phyloP scores from a whole-genome alignment of 2,329 filamentous ascomycete genomes.

The Fusarium sterilihyphosum region DNA sequence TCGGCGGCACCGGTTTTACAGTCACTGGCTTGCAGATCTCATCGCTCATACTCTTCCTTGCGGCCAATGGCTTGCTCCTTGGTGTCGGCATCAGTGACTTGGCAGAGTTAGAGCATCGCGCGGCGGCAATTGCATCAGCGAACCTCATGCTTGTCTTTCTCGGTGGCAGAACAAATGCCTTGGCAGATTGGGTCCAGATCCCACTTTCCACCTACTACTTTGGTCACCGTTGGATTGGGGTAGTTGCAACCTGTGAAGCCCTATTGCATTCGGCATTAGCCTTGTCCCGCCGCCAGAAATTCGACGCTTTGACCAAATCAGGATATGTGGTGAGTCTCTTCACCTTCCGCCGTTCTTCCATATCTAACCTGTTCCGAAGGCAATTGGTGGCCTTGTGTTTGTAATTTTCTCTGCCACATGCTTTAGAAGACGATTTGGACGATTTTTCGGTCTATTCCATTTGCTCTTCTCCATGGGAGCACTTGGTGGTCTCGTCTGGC shows the following conservation, averaged over 20 bases:
- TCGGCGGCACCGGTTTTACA: not conserved
- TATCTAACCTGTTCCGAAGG: not conserved
- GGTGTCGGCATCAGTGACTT: not conserved
- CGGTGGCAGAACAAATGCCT: not conserved
- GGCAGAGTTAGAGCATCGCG: not conserved
- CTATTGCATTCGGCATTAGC: not conserved
- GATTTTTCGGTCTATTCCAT: not conserved
- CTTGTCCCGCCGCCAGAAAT: not conserved
- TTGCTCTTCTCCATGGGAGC: not conserved
- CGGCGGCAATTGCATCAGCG: not conserved
- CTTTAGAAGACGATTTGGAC: not conserved
- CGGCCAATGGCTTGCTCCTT: not conserved
- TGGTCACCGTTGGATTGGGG: not conserved
- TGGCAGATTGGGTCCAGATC: not conserved
- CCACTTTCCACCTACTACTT: not conserved
- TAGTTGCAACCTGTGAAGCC: not conserved
- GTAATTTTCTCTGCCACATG: not conserved
- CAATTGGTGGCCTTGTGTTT: not conserved
- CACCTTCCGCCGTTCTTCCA: not conserved
- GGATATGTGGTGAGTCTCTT: not conserved
- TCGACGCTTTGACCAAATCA: not conserved
- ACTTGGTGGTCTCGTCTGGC: not conserved
- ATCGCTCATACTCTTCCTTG: not conserved
- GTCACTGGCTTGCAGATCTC: not conserved
- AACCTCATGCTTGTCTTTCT: not conserved